These are phyloP conservation scores for Chytriomyces hyalinus DNA, from an alignment of 192 early-diverging fungal species.

Conservation along the genomic window DNA sequence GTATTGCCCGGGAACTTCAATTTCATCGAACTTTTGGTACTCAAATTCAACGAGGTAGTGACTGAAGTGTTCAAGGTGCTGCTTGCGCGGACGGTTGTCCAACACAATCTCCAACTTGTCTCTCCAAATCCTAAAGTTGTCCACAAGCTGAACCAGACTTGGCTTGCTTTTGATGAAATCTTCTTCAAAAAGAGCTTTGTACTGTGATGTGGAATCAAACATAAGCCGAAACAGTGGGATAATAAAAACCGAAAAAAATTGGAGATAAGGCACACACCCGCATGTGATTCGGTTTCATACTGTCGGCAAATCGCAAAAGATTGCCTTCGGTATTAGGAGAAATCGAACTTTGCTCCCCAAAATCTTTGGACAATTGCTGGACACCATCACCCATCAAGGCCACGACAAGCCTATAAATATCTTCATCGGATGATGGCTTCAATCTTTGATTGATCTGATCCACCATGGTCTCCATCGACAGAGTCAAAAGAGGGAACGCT, in stretches of 20 bases:
- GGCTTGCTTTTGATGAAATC: constrained; percentile 94
- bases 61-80: constrained; percentile 84
- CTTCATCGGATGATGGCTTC: constrained; percentile 95
- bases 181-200: constrained; percentile 76
- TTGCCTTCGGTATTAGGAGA: constrained; percentile 77
- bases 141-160: constrained; percentile 81
- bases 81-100: constrained; percentile 78
- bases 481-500: constrained; percentile 86
- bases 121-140: constrained; percentile 88
- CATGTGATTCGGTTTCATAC: constrained; percentile 76
- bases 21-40: constrained; percentile 97
- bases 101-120: constrained; percentile 89
- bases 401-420: constrained; percentile 94
- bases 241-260: constrained; percentile 10
- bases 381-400: constrained; percentile 90
- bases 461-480: constrained; percentile 98
- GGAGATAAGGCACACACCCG: constrained; percentile 51
- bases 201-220: constrained; percentile 33
- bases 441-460: constrained; percentile 94
- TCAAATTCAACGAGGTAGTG: constrained; percentile 98
- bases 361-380: constrained; percentile 76
- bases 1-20: constrained; percentile 99
- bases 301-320: constrained; percentile 87
- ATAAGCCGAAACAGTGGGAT: background rate
- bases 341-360: constrained; percentile 66